Evolutionary conservation across 202 grass and related monocot species (phyloP), one percentile per base, ranked within the genome.

Genomic region (Alloteropsis angusta): DNA sequence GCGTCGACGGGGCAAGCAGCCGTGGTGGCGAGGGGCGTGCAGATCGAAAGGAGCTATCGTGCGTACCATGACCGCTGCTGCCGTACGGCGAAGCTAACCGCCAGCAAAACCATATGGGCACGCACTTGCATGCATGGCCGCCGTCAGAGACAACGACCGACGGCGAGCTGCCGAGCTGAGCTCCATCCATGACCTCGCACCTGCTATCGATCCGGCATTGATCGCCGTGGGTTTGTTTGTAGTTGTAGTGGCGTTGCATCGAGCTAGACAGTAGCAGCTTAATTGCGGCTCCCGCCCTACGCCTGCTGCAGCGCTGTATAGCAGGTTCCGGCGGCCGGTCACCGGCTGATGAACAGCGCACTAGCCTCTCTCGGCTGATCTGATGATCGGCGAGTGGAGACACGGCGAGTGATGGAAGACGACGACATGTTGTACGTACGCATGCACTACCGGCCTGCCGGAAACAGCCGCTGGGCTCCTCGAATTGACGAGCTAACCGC

Each of bases 381-480:
- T 69, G 55, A 2, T 26, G 54, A 69, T 42, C 76, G 47, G 2
- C 38, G 69, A 54, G 35, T 36, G 35, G 35, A 32, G 76, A 44
- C 16, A 16, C 9, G 12, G 21, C 22, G 28, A 38, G 11, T 64
- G 61, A 62, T 60, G 80, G 81, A 54, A 54, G 52, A 38, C 4
- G 68, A 62, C 4, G 85, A 83, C 74, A 23, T 60, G 21, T 17
- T 10, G n/a, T 71, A 23, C 46, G 72, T 77, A 71, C 45, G 79
- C n/a, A n/a, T n/a, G n/a, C n/a, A n/a, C n/a, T 34, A 12, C 70
- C 41, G 34, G 47, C 47, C 3, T 43, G 85, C 75, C 4, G 28
- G 68, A 43, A 65, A 61, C 74, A 19, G 12, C 81, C 69, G 0
- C 74, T 46, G 75, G 80, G 75, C 68, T 68, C 80, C 61, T 21